phyloP scores from a whole-genome alignment of 768 basidiomycete genomes.

The Rhizopogon vinicolor region DNA sequence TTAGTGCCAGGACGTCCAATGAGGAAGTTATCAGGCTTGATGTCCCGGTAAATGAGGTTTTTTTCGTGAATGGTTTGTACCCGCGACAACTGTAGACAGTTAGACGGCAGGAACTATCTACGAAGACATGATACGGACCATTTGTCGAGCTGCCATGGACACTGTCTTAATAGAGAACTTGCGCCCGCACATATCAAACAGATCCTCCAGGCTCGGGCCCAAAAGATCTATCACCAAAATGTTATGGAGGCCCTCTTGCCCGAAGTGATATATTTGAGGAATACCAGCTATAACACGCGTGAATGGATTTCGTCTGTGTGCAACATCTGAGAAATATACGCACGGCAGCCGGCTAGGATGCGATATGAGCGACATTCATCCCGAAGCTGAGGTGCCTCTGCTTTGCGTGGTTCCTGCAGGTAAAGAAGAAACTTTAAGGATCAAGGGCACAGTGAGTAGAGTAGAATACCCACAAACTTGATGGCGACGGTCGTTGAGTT shows the following conservation, averaged over 20 bases:
- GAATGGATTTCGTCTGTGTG: slow-evolving; percentile 6
- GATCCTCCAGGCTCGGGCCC: slow-evolving; percentile 93
- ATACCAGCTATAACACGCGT: slow-evolving; percentile 69
- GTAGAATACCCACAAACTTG: slow-evolving; percentile 84
- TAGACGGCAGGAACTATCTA: slow-evolving; percentile 4
- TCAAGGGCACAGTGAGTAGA: background rate
- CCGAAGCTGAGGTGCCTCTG: slow-evolving; percentile 95
- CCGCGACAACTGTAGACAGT: slow-evolving; percentile 65
- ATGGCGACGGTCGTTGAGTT: slow-evolving; percentile 99
- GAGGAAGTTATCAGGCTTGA: slow-evolving; percentile 99
- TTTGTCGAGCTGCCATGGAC: slow-evolving; percentile 98
- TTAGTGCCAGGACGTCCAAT: slow-evolving; percentile 94
- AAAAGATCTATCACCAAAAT: slow-evolving; percentile 98
- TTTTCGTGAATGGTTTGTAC: slow-evolving; percentile 99
- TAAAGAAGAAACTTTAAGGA: slow-evolving; percentile 7
- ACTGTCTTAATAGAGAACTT: slow-evolving; percentile 98
- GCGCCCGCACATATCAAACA: slow-evolving; percentile 98
- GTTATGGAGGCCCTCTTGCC: slow-evolving; percentile 97
- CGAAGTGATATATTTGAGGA: slow-evolving; percentile 99
- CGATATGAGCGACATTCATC: slow-evolving; percentile 99
- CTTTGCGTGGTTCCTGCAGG: slow-evolving; percentile 81
- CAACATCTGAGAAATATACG: slow-evolving; percentile 30
- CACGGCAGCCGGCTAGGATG: slow-evolving; percentile 85
- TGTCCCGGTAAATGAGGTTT: slow-evolving; percentile 98
- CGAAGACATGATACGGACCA: slow-evolving; percentile 46